Base-by-base conservation (phyloP, 2,329 filamentous ascomycete species). In the Fusarium buxicola region DNA sequence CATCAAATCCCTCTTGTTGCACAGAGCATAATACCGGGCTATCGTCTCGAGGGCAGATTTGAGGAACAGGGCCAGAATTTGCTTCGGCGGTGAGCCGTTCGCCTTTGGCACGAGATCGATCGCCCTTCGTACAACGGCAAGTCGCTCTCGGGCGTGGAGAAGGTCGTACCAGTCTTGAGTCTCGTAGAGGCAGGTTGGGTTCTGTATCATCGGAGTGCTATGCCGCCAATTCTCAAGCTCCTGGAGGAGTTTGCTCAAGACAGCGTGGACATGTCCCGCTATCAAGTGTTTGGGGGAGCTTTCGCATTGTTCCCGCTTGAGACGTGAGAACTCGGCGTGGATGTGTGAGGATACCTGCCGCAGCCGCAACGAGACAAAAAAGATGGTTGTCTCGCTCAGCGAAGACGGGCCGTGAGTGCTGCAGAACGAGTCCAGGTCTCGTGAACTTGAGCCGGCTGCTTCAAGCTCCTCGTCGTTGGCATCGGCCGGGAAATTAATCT, bases 141-240 rank as follows among this genome's bases (percentile, higher is more conserved):
- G 65, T 16, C 73, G 69, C 38, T 82, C 80, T 28, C 79, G 75
- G 5, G 77, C 73, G 2, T 72, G 65, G 4, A 81, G 63, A 12
- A 81, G 73, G 34, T 82, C 78, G 32, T 80, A 80, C 78, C 78
- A 83, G 18, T 79, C 77, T 8, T 75, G 69, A 7, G 72, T 73
- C 51, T 82, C 75, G 34, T 80, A 83, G 0, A 82, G 68, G n/a
- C 74, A 76, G 6, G 66, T 67, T 0, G 78, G 77, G 1, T 65
- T 58, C 1, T 63, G 53, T 27, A 76, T 77, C 0, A 71, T 21
- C 0, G 78, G 79, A 0, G 72, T 70, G 0, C 61, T 66, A 0
- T 56, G 54, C 2, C 78, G 73, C 78, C 78, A 81, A 2, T 55
- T 28, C 3, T 76, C 64, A 0, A 81, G 60, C 18, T 81, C 75